Base-by-base conservation (phyloP, 2,329 filamentous ascomycete genomes). In the Sclerotinia spermophila region DNA sequence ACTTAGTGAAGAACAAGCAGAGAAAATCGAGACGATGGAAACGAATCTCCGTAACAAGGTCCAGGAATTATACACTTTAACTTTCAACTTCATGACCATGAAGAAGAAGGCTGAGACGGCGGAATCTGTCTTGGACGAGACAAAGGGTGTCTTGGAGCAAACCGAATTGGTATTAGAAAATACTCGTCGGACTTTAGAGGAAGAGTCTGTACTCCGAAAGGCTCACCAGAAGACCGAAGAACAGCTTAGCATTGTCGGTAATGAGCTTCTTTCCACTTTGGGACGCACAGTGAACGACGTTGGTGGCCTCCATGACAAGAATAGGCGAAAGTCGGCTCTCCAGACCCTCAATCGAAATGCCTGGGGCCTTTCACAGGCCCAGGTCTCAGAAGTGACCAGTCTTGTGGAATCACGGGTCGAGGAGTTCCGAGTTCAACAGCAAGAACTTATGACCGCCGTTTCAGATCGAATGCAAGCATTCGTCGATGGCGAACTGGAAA, bases 21-120 rank as follows among this genome's bases (percentile, higher is more conserved):
- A 95, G 75, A 95, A 93, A 80, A 94, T 99, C 61, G 93, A 97
- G 78, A 94, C 93, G 0, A 90, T 98, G 82, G 96, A 99, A 80
- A 87, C 87, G 51, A 97, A 96, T 77, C 84, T 99, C 69, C 89
- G 93, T 33, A 96, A 97, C 82, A 98, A 97, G 80, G 90, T 96
- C 2, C 94, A 98, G 77, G 94, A 99, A 79, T 85, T 99, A 0
- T 94, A 97, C 79, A 88, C 89, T 17, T 83, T 98, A 51, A 97
- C 92, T 0, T 93, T 91, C 56, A 94, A 89, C 74, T 97, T 98
- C 79, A 94, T 94, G 82, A 89, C 87, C 0, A 81, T 98, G 76
- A 97, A 96, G 81, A 94, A 94, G 78, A 94, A 97, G 72, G 92
- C 96, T 72, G 95, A 99, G 74, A 85, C 87, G 27, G 94, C 91